Conservation (phyloP, 768 basidiomycete species). For the Amanita muscaria region DNA sequence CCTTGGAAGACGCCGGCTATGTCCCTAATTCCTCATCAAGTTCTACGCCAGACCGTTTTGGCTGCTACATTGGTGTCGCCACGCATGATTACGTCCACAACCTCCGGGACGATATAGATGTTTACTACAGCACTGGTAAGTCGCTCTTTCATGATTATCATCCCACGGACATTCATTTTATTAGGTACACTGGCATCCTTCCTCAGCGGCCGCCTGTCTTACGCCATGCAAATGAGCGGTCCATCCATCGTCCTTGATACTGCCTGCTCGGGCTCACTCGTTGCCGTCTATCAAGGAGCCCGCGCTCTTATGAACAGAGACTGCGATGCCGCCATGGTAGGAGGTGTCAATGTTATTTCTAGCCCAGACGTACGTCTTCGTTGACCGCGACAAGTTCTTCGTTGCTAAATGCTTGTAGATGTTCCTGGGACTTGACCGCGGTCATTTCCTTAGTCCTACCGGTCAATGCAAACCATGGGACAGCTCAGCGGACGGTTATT, state of each 20-base stretch:
- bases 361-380: conserved; percentile 54
- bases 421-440: conserved; percentile 60
- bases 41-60: conserved; percentile 46
- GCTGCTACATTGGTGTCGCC: conserved; percentile 60
- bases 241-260: conserved; percentile 69
- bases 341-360: conserved; percentile 64
- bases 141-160: conserved; percentile 1
- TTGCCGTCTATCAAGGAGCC: conserved; percentile 61
- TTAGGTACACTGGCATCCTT: conserved; percentile 62
- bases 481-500: conserved; percentile 65
- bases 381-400: conserved; percentile 4
- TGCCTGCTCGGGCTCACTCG: conserved; percentile 63
- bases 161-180: neutral
- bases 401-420: conserved; percentile 33
- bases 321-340: conserved; percentile 61
- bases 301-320: conserved; percentile 56
- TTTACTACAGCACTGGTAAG: conserved; percentile 63
- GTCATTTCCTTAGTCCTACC: conserved; percentile 56
- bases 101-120: conserved; percentile 50
- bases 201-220: conserved; percentile 63
- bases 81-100: conserved; percentile 67
- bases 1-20: conserved; percentile 64
- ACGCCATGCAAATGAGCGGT: conserved; percentile 58
- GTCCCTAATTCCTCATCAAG: conserved; percentile 47
- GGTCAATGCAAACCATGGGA: conserved; percentile 70